Evolutionary conservation across 768 basidiomycete species (phyloP).

Genomic region (Astraeus odoratus): DNA sequence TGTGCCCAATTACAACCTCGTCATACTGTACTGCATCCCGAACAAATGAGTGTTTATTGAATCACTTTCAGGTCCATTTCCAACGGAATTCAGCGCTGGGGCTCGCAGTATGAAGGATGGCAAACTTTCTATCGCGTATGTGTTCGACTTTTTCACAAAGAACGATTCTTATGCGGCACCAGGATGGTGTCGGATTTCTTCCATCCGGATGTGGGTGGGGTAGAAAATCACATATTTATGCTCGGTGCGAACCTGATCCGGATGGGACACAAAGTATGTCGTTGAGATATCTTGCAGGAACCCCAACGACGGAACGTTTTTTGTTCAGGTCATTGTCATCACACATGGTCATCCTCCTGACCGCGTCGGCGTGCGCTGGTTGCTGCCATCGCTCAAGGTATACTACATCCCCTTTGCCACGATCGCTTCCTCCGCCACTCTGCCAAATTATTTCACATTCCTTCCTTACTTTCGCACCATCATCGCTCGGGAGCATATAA

Average conservation of each 20-base stretch:
- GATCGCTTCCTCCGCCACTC: constrained; percentile 85
- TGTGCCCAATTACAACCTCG: background rate
- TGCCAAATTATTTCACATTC: constrained; percentile 91
- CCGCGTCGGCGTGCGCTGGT: constrained; percentile 85
- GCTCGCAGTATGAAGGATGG: constrained; percentile 19
- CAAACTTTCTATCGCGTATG: constrained; percentile 25
- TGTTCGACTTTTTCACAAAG: background rate
- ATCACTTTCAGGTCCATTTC: background rate
- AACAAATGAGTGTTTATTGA: background rate
- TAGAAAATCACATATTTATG: constrained; percentile 95
- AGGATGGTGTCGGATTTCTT: constrained; percentile 97
- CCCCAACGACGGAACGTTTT: background rate
- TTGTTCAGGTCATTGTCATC: constrained; percentile 83
- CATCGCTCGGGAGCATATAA: constrained; percentile 76
- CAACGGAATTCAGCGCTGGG: background rate
- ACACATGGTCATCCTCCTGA: constrained; percentile 87
- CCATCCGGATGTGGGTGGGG: constrained; percentile 88
- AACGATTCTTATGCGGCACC: background rate
- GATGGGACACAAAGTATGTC: constrained; percentile 74
- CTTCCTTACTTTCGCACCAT: constrained; percentile 90
- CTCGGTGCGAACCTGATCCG: constrained; percentile 76
- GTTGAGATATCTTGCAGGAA: background rate
- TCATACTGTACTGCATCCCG: background rate
- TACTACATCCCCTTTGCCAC: constrained; percentile 90
- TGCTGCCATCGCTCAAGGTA: constrained; percentile 81